phyloP scores from a whole-genome alignment of 2,329 filamentous ascomycete species.

The Coniella vitis region DNA sequence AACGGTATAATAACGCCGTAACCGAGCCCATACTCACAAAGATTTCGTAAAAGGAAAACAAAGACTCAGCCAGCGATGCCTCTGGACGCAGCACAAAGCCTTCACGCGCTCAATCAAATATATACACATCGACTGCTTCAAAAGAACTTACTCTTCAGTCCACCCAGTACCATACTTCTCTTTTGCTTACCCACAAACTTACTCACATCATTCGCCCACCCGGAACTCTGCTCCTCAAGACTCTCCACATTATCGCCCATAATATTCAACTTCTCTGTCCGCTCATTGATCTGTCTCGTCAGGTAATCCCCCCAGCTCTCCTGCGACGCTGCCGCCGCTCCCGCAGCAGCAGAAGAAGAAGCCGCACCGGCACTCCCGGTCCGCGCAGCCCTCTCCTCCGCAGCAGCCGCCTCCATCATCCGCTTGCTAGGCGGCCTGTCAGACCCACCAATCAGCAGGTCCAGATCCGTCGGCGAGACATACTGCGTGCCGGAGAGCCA shows the following conservation, averaged over 20 bases:
- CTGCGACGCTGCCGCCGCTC: constrained; percentile 27
- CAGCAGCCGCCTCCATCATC: constrained; percentile 73
- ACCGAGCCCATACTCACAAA: too few species aligned
- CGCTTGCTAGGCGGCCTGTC: constrained; percentile 82
- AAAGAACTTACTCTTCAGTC: constrained; percentile 53
- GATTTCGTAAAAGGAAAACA: too few species aligned
- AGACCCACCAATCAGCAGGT: constrained; percentile 82
- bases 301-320: constrained; percentile 76
- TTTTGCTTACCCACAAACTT: constrained; percentile 88
- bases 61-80: too few species aligned
- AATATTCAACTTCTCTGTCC: constrained; percentile 79
- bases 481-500: constrained; percentile 96
- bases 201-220: constrained; percentile 80
- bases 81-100: too few species aligned
- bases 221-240: constrained; percentile 71
- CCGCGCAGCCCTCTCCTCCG: constrained; percentile 56
- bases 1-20: too few species aligned
- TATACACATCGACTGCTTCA: too few species aligned
- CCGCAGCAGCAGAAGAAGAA: constrained; percentile 15
- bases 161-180: constrained; percentile 70
- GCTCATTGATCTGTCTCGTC: constrained; percentile 77
- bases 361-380: constrained; percentile 24
- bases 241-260: constrained; percentile 81
- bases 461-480: constrained; percentile 78
- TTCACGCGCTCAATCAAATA: too few species aligned